Conservation (phyloP, 2,329 filamentous ascomycete species). For the Metarhizium anisopliae region DNA sequence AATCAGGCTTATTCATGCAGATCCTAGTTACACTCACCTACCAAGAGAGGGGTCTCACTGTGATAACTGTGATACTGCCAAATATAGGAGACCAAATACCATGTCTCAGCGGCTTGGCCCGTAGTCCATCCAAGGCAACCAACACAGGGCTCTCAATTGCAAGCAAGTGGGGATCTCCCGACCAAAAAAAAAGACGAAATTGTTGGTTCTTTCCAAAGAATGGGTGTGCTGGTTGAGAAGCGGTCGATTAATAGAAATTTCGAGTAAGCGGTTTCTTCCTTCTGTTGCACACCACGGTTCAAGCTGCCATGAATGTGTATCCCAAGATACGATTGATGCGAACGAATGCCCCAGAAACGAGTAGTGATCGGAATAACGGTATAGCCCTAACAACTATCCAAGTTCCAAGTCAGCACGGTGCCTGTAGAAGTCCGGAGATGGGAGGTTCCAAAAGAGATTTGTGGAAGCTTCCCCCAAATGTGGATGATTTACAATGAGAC, state of each 20-base stretch:
- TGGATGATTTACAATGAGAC: conserved; percentile 1
- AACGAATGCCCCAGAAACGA: neutral
- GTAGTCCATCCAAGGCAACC: neutral
- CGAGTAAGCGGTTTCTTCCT: neutral
- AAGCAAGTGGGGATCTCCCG: neutral
- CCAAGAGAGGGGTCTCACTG: neutral
- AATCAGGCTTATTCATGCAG: neutral
- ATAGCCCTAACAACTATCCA: too few species aligned
- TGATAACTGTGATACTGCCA: neutral
- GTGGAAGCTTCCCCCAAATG: neutral
- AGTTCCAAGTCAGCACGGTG: too few species aligned
- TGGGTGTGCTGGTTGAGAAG: neutral
- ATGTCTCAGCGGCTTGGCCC: conserved; percentile 1
- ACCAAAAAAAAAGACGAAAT: neutral
- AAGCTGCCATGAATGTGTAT: neutral
- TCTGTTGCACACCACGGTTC: neutral
- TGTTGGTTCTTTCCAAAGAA: neutral
- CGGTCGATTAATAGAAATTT: neutral
- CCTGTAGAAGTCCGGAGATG: too few species aligned
- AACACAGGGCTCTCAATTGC: neutral
- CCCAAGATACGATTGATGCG: neutral
- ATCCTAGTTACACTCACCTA: neutral
- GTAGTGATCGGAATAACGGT: neutral
- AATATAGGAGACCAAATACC: neutral
- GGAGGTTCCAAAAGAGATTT: too few species aligned